Base-by-base conservation (phyloP, 257 asterid species). In the Eucommia ulmoides region DNA sequence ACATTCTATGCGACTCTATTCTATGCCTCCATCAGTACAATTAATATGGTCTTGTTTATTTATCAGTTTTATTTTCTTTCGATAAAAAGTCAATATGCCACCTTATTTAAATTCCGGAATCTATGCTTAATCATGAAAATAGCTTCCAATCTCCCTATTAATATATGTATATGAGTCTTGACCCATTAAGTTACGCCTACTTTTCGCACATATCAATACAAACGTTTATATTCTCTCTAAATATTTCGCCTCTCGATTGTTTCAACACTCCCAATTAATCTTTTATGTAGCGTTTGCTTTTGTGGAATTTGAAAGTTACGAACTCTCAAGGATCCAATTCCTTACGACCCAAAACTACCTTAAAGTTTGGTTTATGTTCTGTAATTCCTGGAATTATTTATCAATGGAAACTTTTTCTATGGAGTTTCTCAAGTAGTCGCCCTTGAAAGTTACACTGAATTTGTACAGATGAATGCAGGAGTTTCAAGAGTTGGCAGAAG, bases 401-500 rank as follows among this genome's bases (percentile, higher is more conserved):
- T 3, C 20, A 2, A 41, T 55, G 57, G 60, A 63, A 65, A 58
- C 29, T 7, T 20, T n/a, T n/a, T n/a, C n/a, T n/a, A n/a, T n/a
- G n/a, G n/a, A n/a, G n/a, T n/a, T n/a, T n/a, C n/a, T n/a, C n/a
- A n/a, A n/a, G n/a, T n/a, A n/a, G n/a, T n/a, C n/a, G n/a, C n/a
- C n/a, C n/a, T n/a, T n/a, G n/a, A n/a, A 35, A 6, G n/a, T n/a
- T 14, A 1, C 20, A 14, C 47, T 17, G 25, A 55, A 22, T 19
- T 20, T 11, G 24, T 51, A 59, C 16, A 6, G 9, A 49, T 45
- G 21, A 45, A 17, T 73, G 83, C 80, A 89, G 96, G 93, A 85
- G 97, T 65, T 88, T 88, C 74, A 88, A 84, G 79, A 26, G 96
- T 51, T 85, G 96, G 96, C 97, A 89, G 58, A 89, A 80, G 83